Evolutionary conservation across 306 rosid genomes (phyloP), one percentile per base, ranked within the genome.

Genomic region (Dalbergia cochinchinensis): DNA sequence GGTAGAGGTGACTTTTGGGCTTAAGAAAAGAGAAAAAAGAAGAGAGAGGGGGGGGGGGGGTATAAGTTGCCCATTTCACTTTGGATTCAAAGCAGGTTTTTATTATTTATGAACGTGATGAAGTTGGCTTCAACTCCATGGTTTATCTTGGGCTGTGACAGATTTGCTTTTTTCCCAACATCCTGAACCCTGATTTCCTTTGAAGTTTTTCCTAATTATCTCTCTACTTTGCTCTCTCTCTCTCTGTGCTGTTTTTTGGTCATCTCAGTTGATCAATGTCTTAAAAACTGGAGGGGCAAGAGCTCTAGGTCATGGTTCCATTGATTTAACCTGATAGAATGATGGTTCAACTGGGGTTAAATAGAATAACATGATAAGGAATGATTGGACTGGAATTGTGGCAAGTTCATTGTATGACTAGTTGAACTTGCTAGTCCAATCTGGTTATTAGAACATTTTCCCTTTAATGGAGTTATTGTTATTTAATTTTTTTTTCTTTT

Each of bases 61-160:
- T 59, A 16, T 41, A 51, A 9, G 55, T 78, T 77, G 11, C 11
- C 47, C 57, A 8, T 53, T 63, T 64, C 58, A 14, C 12, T 16
- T 50, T 70, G 55, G 18, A 70, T 79, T 19, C 42, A 18, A 45
- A 69, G 20, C 35, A 72, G 37, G 0, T n/a, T 71, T 71, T 63
- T 51, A 7, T 42, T 33, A 69, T 8, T 61, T 76, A 50, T 22
- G 37, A 44, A 63, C 67, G 55, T 15, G 15, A 26, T 71, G 37
- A 26, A 71, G 65, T 34, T 65, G 37, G 79, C 58, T 83, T 73
- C 8, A 19, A 26, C 69, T 61, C 39, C 42, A 14, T 76, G 72
- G 60, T 77, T 66, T 74, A 16, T 72, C 15, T 6, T 33, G 45
- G 66, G 15, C 41, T 33, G n/a, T 31, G 18, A 35, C 35, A 22